Evolutionary conservation across 2,329 filamentous ascomycete genomes (phyloP).

Genomic region (Coleophoma crateriformis): DNA sequence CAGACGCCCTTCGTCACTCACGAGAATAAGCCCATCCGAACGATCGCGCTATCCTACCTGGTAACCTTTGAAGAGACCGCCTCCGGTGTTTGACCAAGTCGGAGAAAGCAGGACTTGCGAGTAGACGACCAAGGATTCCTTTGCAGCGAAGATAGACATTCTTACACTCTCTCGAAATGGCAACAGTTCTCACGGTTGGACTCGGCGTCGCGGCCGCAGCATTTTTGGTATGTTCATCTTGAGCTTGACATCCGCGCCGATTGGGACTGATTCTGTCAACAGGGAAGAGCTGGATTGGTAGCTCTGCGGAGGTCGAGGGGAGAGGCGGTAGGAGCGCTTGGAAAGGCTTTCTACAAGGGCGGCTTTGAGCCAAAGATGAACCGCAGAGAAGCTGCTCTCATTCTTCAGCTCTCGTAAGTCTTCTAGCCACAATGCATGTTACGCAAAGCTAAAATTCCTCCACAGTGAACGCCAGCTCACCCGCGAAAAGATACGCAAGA

Average conservation of each 20-base stretch:
- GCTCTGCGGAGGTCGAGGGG: constrained; percentile 79
- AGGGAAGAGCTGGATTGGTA: constrained; percentile 91
- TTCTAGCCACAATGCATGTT: not conserved
- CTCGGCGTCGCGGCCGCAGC: constrained; percentile 59
- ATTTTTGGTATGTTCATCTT: constrained; percentile 47
- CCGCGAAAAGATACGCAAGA: constrained; percentile 92
- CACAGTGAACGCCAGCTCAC: constrained; percentile 76
- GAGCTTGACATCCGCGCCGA: too few relatives aligned
- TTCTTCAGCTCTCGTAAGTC: constrained; percentile 79
- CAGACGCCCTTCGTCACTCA: too few relatives aligned
- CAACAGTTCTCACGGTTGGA: constrained; percentile 52
- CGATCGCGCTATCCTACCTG: too few relatives aligned
- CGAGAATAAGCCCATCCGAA: too few relatives aligned
- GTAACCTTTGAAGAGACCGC: too few relatives aligned
- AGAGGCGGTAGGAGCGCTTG: constrained; percentile 67
- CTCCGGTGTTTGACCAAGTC: too few relatives aligned
- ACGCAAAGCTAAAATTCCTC: not conserved
- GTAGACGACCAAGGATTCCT: too few relatives aligned
- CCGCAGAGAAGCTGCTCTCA: constrained; percentile 82
- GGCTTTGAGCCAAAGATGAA: constrained; percentile 98
- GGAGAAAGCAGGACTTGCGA: too few relatives aligned
- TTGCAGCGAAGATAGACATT: too few relatives aligned
- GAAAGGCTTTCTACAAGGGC: constrained; percentile 94
- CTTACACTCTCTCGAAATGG: constrained; percentile 36
- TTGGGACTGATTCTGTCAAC: not conserved